Evolutionary conservation across 2,329 filamentous ascomycete species (phyloP).

Genomic region (Colletotrichum godetiae): DNA sequence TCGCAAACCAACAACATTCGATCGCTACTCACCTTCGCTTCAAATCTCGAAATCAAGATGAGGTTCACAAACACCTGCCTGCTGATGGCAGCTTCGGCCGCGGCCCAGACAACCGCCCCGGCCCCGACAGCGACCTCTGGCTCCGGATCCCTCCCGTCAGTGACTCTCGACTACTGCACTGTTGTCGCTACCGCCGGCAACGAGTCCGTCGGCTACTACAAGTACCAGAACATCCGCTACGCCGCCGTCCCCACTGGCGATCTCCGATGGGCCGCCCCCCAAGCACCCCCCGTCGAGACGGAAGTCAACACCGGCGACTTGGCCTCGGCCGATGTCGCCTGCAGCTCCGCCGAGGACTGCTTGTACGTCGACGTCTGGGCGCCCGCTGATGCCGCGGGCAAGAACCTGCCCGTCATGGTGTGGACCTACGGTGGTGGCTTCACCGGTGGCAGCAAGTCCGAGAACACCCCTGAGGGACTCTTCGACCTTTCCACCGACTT

Average conservation of each 20-base stretch:
- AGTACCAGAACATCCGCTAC: slow-evolving; percentile 43
- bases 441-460: slow-evolving; percentile 39
- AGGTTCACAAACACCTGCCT: neutral
- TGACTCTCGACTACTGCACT: slow-evolving; percentile 20
- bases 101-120: slow-evolving; percentile 2
- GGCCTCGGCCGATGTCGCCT: slow-evolving; percentile 1
- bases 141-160: neutral
- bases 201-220: slow-evolving; percentile 20
- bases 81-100: neutral
- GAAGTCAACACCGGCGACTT: slow-evolving; percentile 13
- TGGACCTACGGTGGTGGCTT: slow-evolving; percentile 62
- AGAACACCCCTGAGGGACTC: slow-evolving; percentile 43
- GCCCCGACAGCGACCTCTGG: slow-evolving; percentile 1
- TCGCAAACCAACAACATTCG: neutral
- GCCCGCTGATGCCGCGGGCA: slow-evolving; percentile 1
- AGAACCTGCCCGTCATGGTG: slow-evolving; percentile 48
- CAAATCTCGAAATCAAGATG: neutral
- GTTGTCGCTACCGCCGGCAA: slow-evolving; percentile 13
- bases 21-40: neutral
- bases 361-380: slow-evolving; percentile 16
- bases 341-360: slow-evolving; percentile 19
- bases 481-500: slow-evolving; percentile 43
- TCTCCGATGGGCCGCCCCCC: slow-evolving; percentile 34
- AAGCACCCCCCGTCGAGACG: slow-evolving; percentile 4
- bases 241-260: slow-evolving; percentile 39